Evolutionary conservation across 192 early-diverging fungal species (phyloP).

Genomic region (Podila epicladia): DNA sequence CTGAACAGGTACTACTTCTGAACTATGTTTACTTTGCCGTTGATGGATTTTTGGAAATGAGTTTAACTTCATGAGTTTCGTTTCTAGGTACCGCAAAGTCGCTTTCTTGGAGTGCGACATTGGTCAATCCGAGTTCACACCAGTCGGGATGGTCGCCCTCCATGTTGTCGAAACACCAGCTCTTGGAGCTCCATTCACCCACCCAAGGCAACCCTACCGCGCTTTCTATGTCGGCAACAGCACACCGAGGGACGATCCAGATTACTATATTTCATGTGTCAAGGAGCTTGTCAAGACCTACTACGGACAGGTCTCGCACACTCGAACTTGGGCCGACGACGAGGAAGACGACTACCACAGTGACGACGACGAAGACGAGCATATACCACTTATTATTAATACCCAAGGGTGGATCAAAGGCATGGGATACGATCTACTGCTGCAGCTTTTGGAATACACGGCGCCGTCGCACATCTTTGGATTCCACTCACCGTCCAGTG

Average conservation of each 20-base stretch:
- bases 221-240: conserved; percentile 81
- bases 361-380: conserved; percentile 43
- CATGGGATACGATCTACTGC: conserved; percentile 85
- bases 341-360: conserved; percentile 24
- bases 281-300: conserved; percentile 70
- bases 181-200: conserved; percentile 88
- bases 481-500: conserved; percentile 45
- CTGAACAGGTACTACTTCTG: conserved; percentile 63
- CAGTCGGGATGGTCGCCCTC: conserved; percentile 83
- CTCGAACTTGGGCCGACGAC: conserved; percentile 22
- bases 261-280: conserved; percentile 80
- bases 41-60: no score
- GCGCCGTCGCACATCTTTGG: conserved; percentile 79
- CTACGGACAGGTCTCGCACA: conserved; percentile 52
- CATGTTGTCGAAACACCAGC: conserved; percentile 75
- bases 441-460: conserved; percentile 68
- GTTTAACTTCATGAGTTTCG: not conserved
- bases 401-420: conserved; percentile 95
- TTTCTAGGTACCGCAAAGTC: conserved; percentile 67
- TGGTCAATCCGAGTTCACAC: conserved; percentile 91
- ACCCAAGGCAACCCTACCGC: conserved; percentile 68
- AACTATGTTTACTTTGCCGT: not conserved
- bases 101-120: conserved; percentile 93
- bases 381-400: conserved; percentile 91
- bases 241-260: conserved; percentile 82